Percentiles rank a stretch among this genome's conserved stretches.
Conservation (phyloP, 306 rosid genomes). For the Trichosanthes truncata region DNA sequence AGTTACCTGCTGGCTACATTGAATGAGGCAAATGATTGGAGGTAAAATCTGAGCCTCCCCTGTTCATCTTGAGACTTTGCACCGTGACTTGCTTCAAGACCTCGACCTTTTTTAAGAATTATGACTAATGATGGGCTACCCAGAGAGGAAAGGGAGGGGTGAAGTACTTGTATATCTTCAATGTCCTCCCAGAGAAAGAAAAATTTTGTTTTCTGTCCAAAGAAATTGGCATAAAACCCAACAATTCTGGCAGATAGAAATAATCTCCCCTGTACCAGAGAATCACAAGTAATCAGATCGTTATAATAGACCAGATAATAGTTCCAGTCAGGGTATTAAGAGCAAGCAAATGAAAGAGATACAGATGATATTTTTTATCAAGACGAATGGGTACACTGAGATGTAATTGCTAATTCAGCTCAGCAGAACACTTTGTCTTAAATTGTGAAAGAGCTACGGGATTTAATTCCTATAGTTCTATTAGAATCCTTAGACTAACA, state of each 20-base stretch:
- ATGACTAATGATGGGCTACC: conserved; percentile 74
- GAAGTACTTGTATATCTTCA: conserved; percentile 57
- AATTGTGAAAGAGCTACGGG: neutral
- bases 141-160: conserved; percentile 62
- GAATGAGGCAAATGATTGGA: conserved; percentile 78
- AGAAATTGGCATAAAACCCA: conserved; percentile 66
- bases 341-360: neutral
- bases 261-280: conserved; percentile 54
- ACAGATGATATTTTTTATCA: neutral
- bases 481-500: neutral
- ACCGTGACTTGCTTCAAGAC: conserved; percentile 68
- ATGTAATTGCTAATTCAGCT: neutral
- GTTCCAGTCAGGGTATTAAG: neutral
- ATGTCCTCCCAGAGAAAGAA: conserved; percentile 95
- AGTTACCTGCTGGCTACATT: conserved; percentile 56
- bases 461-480: neutral
- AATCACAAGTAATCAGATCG: neutral
- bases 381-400: neutral
- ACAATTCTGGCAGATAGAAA: conserved; percentile 76
- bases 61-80: conserved; percentile 81
- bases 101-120: conserved; percentile 54
- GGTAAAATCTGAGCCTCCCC: conserved; percentile 77
- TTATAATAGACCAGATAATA: neutral
- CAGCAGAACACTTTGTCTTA: no score
- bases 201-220: conserved; percentile 85